These are phyloP conservation scores for Phytophthora pluvialis DNA, from an alignment of 352 stramenopile genomes.

Conservation along the genomic window DNA sequence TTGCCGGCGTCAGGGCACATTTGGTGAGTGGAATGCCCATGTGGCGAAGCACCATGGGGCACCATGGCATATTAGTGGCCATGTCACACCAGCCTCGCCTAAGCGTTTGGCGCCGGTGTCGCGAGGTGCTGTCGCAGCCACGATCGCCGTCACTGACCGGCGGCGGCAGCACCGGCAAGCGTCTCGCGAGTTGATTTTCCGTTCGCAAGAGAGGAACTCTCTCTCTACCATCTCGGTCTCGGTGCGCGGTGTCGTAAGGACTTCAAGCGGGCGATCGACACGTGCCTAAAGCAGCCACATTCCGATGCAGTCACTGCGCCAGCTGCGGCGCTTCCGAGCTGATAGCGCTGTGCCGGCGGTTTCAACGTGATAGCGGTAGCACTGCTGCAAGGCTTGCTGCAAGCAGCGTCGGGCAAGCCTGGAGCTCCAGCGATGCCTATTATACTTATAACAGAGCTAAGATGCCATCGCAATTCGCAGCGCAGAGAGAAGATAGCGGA, in stretches of 20 bases:
- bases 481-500: constrained; percentile 16
- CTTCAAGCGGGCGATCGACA: constrained; percentile 19
- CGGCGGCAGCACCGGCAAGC: neutral
- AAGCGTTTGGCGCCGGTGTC: neutral
- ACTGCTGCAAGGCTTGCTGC: neutral
- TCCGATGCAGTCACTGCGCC: neutral
- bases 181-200: constrained; percentile 15
- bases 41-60: neutral
- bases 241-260: neutral
- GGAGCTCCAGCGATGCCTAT: too few species aligned
- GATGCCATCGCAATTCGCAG: neutral
- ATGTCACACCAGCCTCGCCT: neutral
- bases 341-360: neutral
- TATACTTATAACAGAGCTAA: neutral
- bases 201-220: constrained; percentile 9
- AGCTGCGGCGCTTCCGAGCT: neutral
- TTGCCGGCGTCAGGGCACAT: constrained; percentile 10
- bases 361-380: neutral
- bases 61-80: neutral
- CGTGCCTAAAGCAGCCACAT: constrained; percentile 14
- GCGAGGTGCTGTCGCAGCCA: constrained; percentile 2
- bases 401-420: neutral
- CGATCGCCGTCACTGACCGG: neutral
- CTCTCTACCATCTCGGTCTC: neutral
- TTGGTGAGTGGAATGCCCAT: constrained; percentile 16